These are phyloP conservation scores for Cytospora schulzeri DNA, from an alignment of 2,329 filamentous ascomycete genomes.

Conservation along the genomic window DNA sequence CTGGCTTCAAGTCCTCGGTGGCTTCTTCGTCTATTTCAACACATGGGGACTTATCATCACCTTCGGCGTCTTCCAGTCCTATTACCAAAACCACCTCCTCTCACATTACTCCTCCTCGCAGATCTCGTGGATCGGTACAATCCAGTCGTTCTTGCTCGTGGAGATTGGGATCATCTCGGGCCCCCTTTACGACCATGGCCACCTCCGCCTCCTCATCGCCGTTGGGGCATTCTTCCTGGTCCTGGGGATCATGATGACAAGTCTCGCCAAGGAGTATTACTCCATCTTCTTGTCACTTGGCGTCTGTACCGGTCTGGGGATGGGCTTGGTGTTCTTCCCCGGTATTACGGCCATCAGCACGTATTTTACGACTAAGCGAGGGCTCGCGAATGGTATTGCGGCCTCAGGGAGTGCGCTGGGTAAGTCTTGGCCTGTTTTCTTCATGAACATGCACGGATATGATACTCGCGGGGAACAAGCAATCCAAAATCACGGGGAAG, in stretches of 20 bases:
- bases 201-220: constrained; percentile 44
- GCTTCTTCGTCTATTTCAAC: constrained; percentile 57
- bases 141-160: constrained; percentile 50
- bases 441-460: no score
- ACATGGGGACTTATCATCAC: constrained; percentile 50
- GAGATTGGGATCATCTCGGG: constrained; percentile 47
- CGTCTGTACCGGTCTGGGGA: constrained; percentile 48
- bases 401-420: constrained; percentile 38
- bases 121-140: constrained; percentile 51
- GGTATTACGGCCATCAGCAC: constrained; percentile 38
- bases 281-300: constrained; percentile 49
- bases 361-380: constrained; percentile 37
- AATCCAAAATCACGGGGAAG: no score
- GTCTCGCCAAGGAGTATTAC: constrained; percentile 43
- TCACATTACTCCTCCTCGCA: constrained; percentile 34
- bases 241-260: constrained; percentile 50
- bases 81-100: constrained; percentile 49
- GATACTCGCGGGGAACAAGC: neutral
- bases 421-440: constrained; percentile 32
- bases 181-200: constrained; percentile 50
- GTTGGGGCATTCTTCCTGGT: constrained; percentile 46
- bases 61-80: constrained; percentile 59
- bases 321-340: constrained; percentile 45
- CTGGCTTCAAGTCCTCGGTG: constrained; percentile 57
- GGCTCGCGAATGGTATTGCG: constrained; percentile 39